phyloP scores from a whole-genome alignment of 176 grass and related monocot species.

The Leersia perrieri region DNA sequence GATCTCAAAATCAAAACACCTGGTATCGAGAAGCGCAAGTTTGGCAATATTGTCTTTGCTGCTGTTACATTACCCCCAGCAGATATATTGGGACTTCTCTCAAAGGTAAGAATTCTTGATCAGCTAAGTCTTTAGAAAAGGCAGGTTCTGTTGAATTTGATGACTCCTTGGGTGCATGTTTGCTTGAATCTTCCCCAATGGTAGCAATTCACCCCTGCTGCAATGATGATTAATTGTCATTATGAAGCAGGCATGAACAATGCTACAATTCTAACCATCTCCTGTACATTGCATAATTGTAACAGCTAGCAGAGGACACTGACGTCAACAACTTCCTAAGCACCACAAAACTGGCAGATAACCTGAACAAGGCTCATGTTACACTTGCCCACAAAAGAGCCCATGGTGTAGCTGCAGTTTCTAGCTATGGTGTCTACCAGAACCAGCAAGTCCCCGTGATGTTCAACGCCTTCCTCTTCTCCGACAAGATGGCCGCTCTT shows the following conservation, averaged over 20 bases:
- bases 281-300: conserved; percentile 9
- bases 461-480: conserved; percentile 59
- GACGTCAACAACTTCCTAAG: conserved; percentile 47
- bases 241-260: not conserved
- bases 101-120: conserved; percentile 51
- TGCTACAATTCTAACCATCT: not conserved
- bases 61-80: conserved; percentile 64
- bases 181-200: not conserved
- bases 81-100: conserved; percentile 56
- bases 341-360: conserved; percentile 50
- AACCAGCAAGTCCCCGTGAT: conserved; percentile 66
- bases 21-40: conserved; percentile 62
- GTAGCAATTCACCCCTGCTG: not conserved
- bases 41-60: conserved; percentile 83
- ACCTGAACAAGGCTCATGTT: conserved; percentile 69
- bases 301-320: conserved; percentile 60
- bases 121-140: conserved; percentile 2
- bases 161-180: not conserved
- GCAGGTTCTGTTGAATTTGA: not conserved
- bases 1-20: conserved; percentile 74
- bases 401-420: conserved; percentile 78
- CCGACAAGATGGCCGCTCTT: conserved; percentile 67
- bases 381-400: conserved; percentile 92
- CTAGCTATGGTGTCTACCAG: conserved; percentile 67
- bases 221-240: not conserved